Evolutionary conservation across 345 rosid genomes (phyloP).

Genomic region (Carallia brachiata): DNA sequence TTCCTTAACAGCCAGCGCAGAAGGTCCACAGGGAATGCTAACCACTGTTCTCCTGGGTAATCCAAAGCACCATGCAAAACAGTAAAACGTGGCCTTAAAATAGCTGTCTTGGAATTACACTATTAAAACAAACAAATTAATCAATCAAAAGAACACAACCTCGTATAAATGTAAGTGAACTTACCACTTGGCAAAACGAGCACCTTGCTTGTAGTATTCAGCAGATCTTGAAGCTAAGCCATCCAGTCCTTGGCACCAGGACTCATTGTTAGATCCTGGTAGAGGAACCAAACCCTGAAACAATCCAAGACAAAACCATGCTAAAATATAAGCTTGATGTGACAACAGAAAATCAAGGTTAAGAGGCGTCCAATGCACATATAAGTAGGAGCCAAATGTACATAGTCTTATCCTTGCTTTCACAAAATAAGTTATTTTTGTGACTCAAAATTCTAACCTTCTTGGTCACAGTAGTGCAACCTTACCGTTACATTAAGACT

Average conservation of each 20-base stretch:
- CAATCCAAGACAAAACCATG: conserved; percentile 1
- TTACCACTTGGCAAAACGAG: conserved; percentile 98
- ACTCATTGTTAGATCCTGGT: conserved; percentile 93
- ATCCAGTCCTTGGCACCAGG: conserved; percentile 99
- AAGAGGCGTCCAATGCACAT: too few species aligned
- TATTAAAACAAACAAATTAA: not conserved
- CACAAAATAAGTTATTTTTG: too few species aligned
- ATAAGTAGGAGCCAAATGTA: too few species aligned
- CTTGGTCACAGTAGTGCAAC: too few species aligned
- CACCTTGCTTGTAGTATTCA: conserved; percentile 99
- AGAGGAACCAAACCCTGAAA: conserved; percentile 83
- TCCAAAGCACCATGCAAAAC: not conserved
- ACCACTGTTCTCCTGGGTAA: conserved; percentile 85
- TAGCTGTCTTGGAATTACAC: not conserved
- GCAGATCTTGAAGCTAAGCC: conserved; percentile 97
- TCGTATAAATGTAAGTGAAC: not conserved
- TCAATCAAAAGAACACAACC: not conserved
- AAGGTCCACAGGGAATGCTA: conserved; percentile 97
- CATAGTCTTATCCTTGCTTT: too few species aligned
- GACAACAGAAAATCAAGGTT: not conserved
- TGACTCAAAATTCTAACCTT: too few species aligned
- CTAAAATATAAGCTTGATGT: not conserved
- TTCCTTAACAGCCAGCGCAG: conserved; percentile 94
- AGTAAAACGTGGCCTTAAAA: not conserved
- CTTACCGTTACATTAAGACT: too few species aligned